Base-by-base conservation (phyloP, 164 flowering plant genomes). In the Amborella trichopoda region DNA sequence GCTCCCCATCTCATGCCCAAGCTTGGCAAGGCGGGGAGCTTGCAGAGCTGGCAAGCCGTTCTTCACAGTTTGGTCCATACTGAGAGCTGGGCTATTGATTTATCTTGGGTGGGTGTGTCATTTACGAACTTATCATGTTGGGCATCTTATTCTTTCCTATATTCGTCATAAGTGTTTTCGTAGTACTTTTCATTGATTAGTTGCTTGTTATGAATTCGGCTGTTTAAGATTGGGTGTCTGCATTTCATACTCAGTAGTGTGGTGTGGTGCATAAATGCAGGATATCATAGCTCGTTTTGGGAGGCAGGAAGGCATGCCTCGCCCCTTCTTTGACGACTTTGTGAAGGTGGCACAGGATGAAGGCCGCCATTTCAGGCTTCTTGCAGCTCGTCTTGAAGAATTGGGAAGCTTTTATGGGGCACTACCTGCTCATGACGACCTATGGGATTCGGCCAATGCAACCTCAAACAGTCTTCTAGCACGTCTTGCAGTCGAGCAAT, bases 51-150 rank as follows among this genome's bases (percentile, higher is more conserved):
- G 53, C 87, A 73, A 59, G 93, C 97, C 28, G 75, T 85, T 48
- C 69, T 85, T 41, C 97, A 89, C 46, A 85, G 93, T 50, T 84
- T 89, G 26, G 90, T 61, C 10, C 93, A 89, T 28, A 89, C 71
- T 16, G 97, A 89, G 55, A 89, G 97, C 60, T 89, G 95, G 95
- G 97, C 97, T 16, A 80, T 89, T 56, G 95, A 89, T 54, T 63
- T 82, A 52, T 82, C 97, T 49, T 85, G 95, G 95, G 97, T 89
- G 65, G 4, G 20, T 19, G 1, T 13, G 14, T 37, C 40, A 14
- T 37, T 13, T 4, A 52, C 27, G 2, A 2, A 17, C 34, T 13
- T 13, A 30, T n/a, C n/a, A n/a, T n/a, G n/a, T 30, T 30, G 13
- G 13, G 9, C 34, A 30, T 30, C 34, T 8, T 0, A 20, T 23